Evolutionary conservation across 805 yeast species (phyloP), one percentile per base, ranked within the genome.

Genomic region (Vanderwaltozyma tropicalis): DNA sequence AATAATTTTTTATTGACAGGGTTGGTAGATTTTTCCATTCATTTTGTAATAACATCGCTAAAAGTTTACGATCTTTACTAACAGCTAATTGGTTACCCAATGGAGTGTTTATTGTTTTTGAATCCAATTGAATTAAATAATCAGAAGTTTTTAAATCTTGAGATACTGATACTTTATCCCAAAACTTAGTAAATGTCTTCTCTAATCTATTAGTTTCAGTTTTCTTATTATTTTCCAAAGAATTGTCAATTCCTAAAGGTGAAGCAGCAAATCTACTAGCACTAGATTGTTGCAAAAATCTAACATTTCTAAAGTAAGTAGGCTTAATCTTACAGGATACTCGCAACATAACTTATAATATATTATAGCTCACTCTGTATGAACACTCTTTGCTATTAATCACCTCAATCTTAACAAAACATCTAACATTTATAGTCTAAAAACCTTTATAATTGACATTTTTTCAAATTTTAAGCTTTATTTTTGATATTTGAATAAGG

Each of bases 11-110:
- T 50, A 88, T 74, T 33, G 73, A 66, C 43, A 79, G 67, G 40
- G 70, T 69, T 3, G 89, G 73, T 40, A 92, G 63, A 29, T 72
- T 71, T 39, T 75, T 69, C 98, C 98, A 92, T 62, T 92, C 99
- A 52, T 85, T 85, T 28, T 77, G 77, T 27, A 92, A 66, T 49
- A 89, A 59, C 44, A 77, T 68, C 0, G 96, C 96, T 45, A 92
- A 64, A 9, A 74, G 62, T 41, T 64, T 63, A 51, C 80, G 78
- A 7, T 62, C 44, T 19, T 55, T 52, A 4, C 95, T 94, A 12
- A 92, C 61, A 1, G 74, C 61, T 35, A 92, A 59, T 18, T 72
- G 69, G 56, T 77, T 69, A 3, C 96, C 96, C 36, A 77, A 59
- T 0, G 97, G 95, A 1, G 97, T 89, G 54, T 78, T 78, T 41